A percentile compares a stretch with the other conserved stretches of the same genome.
Conservation (phyloP, 345 rosid genomes). For the Pistacia integerrima region DNA sequence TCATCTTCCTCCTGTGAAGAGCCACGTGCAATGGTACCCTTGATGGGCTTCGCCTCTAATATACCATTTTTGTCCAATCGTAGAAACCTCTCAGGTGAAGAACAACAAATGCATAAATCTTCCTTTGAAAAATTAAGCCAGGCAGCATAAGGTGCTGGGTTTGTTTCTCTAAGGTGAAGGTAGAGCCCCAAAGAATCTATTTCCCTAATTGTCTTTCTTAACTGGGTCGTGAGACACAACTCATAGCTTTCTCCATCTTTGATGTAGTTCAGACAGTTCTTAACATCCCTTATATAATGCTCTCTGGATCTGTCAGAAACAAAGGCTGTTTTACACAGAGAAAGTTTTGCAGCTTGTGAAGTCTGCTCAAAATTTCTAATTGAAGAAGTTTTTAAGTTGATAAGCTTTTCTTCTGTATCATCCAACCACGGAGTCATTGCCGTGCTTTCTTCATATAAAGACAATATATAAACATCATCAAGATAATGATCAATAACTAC, state of each 20-base stretch:
- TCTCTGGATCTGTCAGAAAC: conserved; percentile 61
- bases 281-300: conserved; percentile 65
- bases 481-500: conserved; percentile 70
- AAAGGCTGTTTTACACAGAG: conserved; percentile 44
- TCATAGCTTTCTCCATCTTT: conserved; percentile 99
- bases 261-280: conserved; percentile 69
- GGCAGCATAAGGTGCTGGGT: conserved; percentile 94
- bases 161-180: conserved; percentile 76
- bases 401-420: conserved; percentile 63
- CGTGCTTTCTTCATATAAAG: conserved; percentile 49
- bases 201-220: conserved; percentile 50
- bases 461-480: conserved; percentile 74
- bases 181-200: conserved; percentile 76
- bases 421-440: conserved; percentile 56
- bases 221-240: conserved; percentile 84
- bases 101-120: conserved; percentile 70
- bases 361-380: conserved; percentile 28
- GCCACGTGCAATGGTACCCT: conserved; percentile 91
- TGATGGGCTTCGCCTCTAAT: conserved; percentile 88
- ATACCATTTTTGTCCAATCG: conserved; percentile 65
- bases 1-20: conserved; percentile 69
- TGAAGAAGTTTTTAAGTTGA: conserved; percentile 39
- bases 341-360: conserved; percentile 22
- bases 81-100: conserved; percentile 96
- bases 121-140: conserved; percentile 85